These are phyloP conservation scores for Backusella sp. DNA, from an alignment of 192 early-diverging fungal genomes.

Conservation along the genomic window DNA sequence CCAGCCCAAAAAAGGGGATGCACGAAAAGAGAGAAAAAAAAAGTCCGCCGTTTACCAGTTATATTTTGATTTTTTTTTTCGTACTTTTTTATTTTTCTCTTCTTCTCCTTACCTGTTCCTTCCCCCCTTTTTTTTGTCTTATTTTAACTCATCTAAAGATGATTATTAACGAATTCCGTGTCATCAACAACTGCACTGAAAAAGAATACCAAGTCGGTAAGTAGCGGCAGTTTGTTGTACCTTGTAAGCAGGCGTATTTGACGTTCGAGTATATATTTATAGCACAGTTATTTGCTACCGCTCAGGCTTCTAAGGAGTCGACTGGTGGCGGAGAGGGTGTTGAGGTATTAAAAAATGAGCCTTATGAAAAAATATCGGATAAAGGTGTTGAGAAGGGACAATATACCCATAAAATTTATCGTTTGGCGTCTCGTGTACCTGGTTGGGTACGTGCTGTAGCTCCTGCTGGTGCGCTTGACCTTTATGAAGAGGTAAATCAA, in stretches of 20 bases:
- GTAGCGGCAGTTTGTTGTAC: neutral
- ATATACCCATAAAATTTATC: constrained; percentile 78
- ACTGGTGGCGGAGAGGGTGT: constrained; percentile 81
- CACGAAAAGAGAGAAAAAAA: neutral
- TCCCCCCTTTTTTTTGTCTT: neutral
- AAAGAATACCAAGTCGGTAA: constrained; percentile 65
- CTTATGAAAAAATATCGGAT: constrained; percentile 56
- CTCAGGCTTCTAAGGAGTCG: constrained; percentile 72
- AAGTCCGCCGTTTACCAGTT: constrained; percentile 1
- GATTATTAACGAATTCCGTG: constrained; percentile 73
- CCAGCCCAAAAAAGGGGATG: neutral
- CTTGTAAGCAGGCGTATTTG: constrained; percentile 4
- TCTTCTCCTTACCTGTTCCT: neutral
- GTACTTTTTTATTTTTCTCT: neutral
- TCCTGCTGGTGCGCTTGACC: constrained; percentile 61
- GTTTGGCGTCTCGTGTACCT: constrained; percentile 51
- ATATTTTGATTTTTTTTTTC: neutral
- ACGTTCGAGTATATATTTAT: neutral
- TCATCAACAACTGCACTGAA: constrained; percentile 74
- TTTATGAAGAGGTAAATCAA: constrained; percentile 58
- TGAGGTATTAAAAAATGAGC: constrained; percentile 73
- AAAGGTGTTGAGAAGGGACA: constrained; percentile 69
- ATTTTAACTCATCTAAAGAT: constrained; percentile 32
- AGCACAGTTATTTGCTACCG: constrained; percentile 73
- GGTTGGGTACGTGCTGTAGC: constrained; percentile 55